A percentile compares a stretch with the other conserved stretches of the same genome.
Evolutionary conservation across 2,329 filamentous ascomycete genomes (phyloP).

Genomic region (Nemania diffusa): DNA sequence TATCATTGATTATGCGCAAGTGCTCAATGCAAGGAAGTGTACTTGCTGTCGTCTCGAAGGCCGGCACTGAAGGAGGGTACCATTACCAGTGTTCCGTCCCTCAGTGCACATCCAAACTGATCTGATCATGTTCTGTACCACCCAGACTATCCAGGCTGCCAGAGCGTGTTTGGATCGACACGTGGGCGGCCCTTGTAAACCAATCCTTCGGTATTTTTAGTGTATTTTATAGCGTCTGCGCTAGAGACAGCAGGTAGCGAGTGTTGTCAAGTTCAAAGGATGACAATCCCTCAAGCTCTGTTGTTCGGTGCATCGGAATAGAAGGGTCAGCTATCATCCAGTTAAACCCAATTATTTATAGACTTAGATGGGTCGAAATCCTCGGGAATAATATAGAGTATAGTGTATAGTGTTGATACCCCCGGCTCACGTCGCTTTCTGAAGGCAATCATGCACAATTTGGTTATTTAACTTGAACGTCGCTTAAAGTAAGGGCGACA

Average conservation of each 20-base stretch:
- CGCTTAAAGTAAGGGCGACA: too few species aligned
- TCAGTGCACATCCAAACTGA: background rate
- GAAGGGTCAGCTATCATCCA: background rate
- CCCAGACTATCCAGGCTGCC: slow-evolving; percentile 1
- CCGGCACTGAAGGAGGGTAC: background rate
- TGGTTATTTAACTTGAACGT: too few species aligned
- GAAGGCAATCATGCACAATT: background rate
- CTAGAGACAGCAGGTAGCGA: background rate
- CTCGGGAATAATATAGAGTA: background rate
- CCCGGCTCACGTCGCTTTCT: background rate
- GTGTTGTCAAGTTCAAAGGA: slow-evolving; percentile 6
- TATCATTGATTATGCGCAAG: background rate
- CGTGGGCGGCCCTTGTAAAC: slow-evolving; percentile 30
- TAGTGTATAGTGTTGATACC: background rate
- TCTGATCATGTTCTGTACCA: background rate
- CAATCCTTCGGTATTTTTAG: slow-evolving; percentile 37
- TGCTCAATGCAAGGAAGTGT: slow-evolving; percentile 1
- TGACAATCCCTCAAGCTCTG: slow-evolving; percentile 14
- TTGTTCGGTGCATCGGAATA: background rate
- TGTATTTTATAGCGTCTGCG: slow-evolving; percentile 10
- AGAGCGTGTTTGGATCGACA: slow-evolving; percentile 29
- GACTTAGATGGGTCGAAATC: too few species aligned
- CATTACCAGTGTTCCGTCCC: too few species aligned
- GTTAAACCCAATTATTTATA: background rate
- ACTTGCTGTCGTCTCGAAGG: background rate